phyloP scores from a whole-genome alignment of 2,329 filamentous ascomycete species.

The Dothiorella sarmentorum region DNA sequence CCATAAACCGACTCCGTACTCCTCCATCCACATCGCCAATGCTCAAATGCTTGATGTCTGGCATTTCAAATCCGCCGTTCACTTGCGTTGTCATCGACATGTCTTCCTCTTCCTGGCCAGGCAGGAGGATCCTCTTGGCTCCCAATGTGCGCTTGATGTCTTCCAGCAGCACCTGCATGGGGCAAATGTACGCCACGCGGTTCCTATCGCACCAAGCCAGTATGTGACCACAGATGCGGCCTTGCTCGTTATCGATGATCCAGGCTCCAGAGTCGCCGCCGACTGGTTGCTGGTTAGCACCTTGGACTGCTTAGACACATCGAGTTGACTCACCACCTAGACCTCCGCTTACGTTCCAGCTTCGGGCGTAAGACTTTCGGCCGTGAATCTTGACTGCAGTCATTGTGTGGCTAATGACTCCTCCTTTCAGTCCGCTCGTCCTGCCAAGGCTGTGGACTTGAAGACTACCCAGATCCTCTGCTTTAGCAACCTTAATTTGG shows the following conservation, averaged over 20 bases:
- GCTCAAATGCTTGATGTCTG: constrained; percentile 1
- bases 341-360: constrained; percentile 59
- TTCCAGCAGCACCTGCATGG: constrained; percentile 84
- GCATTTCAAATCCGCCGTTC: constrained; percentile 3
- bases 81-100: background rate
- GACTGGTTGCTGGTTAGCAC: constrained; percentile 43
- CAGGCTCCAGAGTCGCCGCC: constrained; percentile 92
- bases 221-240: constrained; percentile 82
- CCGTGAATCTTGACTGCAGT: constrained; percentile 85
- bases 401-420: constrained; percentile 72
- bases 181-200: constrained; percentile 84
- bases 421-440: constrained; percentile 77
- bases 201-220: constrained; percentile 81
- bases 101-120: constrained; percentile 47
- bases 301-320: background rate
- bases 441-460: constrained; percentile 85
- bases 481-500: constrained; percentile 47
- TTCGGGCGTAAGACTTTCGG: constrained; percentile 73
- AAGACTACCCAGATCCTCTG: constrained; percentile 64
- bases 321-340: constrained; percentile 49
- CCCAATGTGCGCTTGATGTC: constrained; percentile 80
- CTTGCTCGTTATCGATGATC: constrained; percentile 78
- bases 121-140: constrained; percentile 67
- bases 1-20: background rate
- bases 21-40: constrained; percentile 6